phyloP scores from a whole-genome alignment of 1,139 yeast species.

The Ashbya aceris region DNA sequence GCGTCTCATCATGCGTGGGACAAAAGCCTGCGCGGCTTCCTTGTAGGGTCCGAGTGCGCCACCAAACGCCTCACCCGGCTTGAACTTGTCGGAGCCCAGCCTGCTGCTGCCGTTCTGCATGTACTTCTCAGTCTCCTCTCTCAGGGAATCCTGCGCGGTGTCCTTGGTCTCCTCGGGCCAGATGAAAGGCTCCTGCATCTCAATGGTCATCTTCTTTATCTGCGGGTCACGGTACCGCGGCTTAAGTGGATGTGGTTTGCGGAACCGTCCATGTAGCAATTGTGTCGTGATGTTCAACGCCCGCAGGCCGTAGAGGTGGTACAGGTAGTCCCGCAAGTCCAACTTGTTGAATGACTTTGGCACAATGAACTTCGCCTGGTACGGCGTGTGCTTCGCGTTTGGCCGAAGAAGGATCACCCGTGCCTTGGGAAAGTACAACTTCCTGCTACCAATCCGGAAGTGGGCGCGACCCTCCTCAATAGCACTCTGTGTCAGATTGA shows the following conservation, averaged over 20 bases:
- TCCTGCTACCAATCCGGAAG: slow-evolving; percentile 65
- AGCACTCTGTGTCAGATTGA: slow-evolving; percentile 40
- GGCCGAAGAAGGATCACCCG: slow-evolving; percentile 73
- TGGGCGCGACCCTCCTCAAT: slow-evolving; percentile 64
- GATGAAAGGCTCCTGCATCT: slow-evolving; percentile 83
- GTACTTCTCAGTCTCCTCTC: slow-evolving; percentile 34
- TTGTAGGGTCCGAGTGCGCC: slow-evolving; percentile 69
- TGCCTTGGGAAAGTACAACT: slow-evolving; percentile 76
- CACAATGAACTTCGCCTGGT: slow-evolving; percentile 88
- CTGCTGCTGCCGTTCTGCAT: slow-evolving; percentile 35
- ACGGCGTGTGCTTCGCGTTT: slow-evolving; percentile 89
- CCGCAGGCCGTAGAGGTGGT: slow-evolving; percentile 77
- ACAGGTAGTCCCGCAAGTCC: slow-evolving; percentile 84
- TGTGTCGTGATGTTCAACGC: slow-evolving; percentile 84
- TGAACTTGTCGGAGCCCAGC: slow-evolving; percentile 59
- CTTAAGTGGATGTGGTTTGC: slow-evolving; percentile 49
- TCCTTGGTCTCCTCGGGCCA: slow-evolving; percentile 70
- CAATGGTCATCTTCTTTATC: slow-evolving; percentile 88
- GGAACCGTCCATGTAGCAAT: slow-evolving; percentile 63
- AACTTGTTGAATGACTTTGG: slow-evolving; percentile 85
- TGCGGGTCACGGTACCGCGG: slow-evolving; percentile 76
- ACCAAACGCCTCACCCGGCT: slow-evolving; percentile 64
- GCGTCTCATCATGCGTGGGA: slow-evolving; percentile 44
- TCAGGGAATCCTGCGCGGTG: slow-evolving; percentile 31
- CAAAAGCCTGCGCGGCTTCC: slow-evolving; percentile 58